Base-by-base conservation (phyloP, 768 basidiomycete species). In the Clavaria fumosa region DNA sequence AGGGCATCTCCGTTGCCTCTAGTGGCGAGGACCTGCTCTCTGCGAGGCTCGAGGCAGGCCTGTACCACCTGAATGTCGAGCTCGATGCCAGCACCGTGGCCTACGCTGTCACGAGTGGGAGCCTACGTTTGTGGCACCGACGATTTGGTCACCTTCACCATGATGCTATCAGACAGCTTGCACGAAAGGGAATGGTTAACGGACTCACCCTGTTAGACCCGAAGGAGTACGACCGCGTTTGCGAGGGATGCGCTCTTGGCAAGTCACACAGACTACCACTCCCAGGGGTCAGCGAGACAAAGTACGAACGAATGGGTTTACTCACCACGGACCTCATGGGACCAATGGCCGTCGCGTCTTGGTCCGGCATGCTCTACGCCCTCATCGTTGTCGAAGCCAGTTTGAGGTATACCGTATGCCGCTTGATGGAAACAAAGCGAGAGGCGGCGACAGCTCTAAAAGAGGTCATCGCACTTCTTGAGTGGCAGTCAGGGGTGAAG, bases 251-350 rank as follows among this genome's bases (percentile, higher is more conserved):
- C 35, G 38, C 47, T 19, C 41, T 47, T 18, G 48, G 53, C 5
- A 56, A 56, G 40, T 47, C 50, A 21, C 49, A 50, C 34, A 27
- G 47, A 1, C 17, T 43, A 7, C 49, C 49, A 4, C 46, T 57
- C 33, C 56, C 54, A 15, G 45, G 48, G 17, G 33, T 41, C 15
- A 44, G 53, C 45, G 35, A 31, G 33, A 49, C 48, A 7, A 39
- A 31, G 22, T 50, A 53, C 39, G 43, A 37, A 1, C 36, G 45
- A 17, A 45, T 53, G 31, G 50, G 47, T 27, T n/a, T n/a, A n/a
- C n/a, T n/a, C n/a, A n/a, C n/a, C n/a, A n/a, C n/a, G n/a, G n/a
- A n/a, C n/a, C 28, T 33, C 15, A 42, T 45, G 41, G 41, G 42
- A 22, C 32, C 42, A 3, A 7, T 45, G 4, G 41, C 37, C 12